These are phyloP conservation scores for Pestalotiopsis sp. DNA, from an alignment of 2,329 filamentous ascomycete species.

Conservation along the genomic window DNA sequence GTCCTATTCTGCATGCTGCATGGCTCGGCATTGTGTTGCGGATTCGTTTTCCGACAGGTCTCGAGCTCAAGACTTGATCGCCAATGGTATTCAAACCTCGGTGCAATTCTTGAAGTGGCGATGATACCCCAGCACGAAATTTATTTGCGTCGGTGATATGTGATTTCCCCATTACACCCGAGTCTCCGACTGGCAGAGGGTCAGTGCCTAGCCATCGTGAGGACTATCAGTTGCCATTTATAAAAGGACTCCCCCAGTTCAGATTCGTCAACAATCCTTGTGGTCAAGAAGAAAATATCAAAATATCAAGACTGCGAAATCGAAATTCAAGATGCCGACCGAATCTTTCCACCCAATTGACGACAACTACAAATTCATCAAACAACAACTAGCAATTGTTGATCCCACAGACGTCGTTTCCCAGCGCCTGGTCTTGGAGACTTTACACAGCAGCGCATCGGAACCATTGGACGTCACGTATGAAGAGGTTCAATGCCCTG, in stretches of 20 bases:
- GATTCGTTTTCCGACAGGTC: neutral
- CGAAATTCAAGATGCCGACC: neutral
- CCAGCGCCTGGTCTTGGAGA: neutral
- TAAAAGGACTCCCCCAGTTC: neutral
- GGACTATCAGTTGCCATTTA: neutral
- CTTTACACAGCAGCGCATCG: neutral
- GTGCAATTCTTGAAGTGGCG: neutral
- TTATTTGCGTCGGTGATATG: neutral
- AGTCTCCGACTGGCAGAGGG: neutral
- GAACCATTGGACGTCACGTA: neutral
- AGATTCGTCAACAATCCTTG: neutral
- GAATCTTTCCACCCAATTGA: neutral
- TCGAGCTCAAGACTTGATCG: neutral
- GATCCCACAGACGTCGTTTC: neutral
- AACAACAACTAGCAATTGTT: neutral
- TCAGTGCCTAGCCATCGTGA: neutral
- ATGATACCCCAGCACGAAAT: neutral
- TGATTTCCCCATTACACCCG: neutral
- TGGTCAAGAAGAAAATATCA: neutral
- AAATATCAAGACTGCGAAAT: neutral
- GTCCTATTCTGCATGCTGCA: neutral
- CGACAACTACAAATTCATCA: neutral
- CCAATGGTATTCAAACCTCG: neutral
- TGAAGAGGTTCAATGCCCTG: neutral
- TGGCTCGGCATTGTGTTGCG: neutral